Percentiles rank a stretch among this genome's conserved stretches.
phyloP scores from a whole-genome alignment of 495 filamentous ascomycete species.

The Talaromyces nanjingensis region DNA sequence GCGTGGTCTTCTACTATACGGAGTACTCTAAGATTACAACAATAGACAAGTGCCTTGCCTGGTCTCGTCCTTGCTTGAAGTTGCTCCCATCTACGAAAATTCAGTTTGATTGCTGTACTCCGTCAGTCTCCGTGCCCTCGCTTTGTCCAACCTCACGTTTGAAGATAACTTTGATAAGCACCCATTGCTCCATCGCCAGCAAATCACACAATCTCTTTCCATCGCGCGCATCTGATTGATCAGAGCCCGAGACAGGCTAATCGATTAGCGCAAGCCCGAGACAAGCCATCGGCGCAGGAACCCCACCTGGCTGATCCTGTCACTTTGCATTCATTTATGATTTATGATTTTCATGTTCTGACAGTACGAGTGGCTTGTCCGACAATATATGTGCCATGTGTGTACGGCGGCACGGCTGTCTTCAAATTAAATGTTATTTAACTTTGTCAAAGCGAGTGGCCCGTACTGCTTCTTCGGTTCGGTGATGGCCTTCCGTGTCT shows the following conservation, averaged over 20 bases:
- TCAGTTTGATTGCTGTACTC: background rate
- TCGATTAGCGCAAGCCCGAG: constrained; percentile 3
- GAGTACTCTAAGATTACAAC: no score
- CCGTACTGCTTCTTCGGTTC: background rate
- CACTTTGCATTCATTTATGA: background rate
- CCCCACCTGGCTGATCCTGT: constrained; percentile 5
- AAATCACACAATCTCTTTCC: background rate
- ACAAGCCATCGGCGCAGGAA: background rate
- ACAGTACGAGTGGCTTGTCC: no score
- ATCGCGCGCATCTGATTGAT: background rate
- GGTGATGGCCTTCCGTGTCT: no score
- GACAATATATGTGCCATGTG: background rate
- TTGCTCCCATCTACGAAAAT: background rate
- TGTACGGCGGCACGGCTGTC: background rate
- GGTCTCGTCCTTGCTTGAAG: background rate
- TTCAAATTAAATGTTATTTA: background rate
- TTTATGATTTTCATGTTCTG: no score
- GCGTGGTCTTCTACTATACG: background rate
- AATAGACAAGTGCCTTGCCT: background rate
- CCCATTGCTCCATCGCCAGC: background rate
- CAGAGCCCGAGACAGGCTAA: background rate
- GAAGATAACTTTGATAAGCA: background rate
- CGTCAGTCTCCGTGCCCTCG: background rate
- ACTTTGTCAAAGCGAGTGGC: background rate
- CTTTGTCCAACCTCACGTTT: background rate